Evolutionary conservation across 352 stramenopile genomes (phyloP).

Genomic region (Globisporangium mamillatum): DNA sequence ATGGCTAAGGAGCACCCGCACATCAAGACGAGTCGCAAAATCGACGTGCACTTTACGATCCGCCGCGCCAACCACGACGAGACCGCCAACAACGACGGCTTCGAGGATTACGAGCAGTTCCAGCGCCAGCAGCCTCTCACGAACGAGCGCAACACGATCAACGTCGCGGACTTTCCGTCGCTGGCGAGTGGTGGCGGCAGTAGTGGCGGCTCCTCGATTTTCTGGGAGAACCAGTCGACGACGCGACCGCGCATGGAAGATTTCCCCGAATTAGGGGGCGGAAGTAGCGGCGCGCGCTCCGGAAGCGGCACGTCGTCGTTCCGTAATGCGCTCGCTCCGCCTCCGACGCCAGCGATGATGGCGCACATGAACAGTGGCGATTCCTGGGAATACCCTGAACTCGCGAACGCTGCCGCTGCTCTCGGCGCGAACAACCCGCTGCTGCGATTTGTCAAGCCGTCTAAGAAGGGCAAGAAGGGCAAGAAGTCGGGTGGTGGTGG

Average conservation of each 20-base stretch:
- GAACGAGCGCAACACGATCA: slow-evolving; percentile 53
- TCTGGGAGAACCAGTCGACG: slow-evolving; percentile 67
- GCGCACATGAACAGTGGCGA: slow-evolving; percentile 67
- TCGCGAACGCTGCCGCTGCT: slow-evolving; percentile 58
- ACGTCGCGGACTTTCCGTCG: slow-evolving; percentile 84
- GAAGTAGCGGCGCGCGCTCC: slow-evolving; percentile 14
- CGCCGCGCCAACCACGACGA: slow-evolving; percentile 43
- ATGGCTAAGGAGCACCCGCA: slow-evolving; percentile 78
- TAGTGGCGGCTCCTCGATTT: slow-evolving; percentile 32
- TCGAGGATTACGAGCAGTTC: slow-evolving; percentile 52
- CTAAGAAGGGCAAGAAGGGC: slow-evolving; percentile 57
- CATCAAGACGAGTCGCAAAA: slow-evolving; percentile 82
- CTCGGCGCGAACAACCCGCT: slow-evolving; percentile 81
- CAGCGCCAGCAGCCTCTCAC: slow-evolving; percentile 20
- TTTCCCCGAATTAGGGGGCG: slow-evolving; percentile 55
- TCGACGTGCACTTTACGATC: slow-evolving; percentile 85
- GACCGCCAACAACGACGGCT: slow-evolving; percentile 28
- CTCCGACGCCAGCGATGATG: slow-evolving; percentile 64
- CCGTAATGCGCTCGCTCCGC: slow-evolving; percentile 66
- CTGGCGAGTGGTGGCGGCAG: slow-evolving; percentile 32
- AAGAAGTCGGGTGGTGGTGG: slow-evolving; percentile 21
- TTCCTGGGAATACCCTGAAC: slow-evolving; percentile 69
- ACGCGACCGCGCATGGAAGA: slow-evolving; percentile 55
- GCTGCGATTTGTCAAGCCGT: slow-evolving; percentile 73
- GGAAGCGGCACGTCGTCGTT: slow-evolving; percentile 32